Conservation (phyloP, 495 filamentous ascomycete species). For the Neurospora sp. region DNA sequence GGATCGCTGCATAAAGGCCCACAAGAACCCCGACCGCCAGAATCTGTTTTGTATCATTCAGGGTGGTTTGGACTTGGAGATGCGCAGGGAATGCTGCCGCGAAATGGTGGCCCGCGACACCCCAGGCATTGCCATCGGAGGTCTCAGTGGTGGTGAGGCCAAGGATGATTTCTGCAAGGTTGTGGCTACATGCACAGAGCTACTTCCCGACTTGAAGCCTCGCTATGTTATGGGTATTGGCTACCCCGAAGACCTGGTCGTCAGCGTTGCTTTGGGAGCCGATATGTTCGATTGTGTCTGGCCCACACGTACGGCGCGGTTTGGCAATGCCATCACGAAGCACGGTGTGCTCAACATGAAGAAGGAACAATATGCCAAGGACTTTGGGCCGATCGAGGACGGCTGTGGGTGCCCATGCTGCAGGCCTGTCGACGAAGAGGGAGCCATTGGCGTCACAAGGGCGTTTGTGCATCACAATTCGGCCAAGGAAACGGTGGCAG, state of each 20-base stretch:
- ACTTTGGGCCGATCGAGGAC: constrained; percentile 75
- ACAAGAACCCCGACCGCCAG: constrained; percentile 68
- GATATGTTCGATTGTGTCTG: constrained; percentile 99
- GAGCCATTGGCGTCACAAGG: constrained; percentile 74
- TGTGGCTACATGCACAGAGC: constrained; percentile 73
- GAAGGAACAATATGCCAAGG: constrained; percentile 60
- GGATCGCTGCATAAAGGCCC: constrained; percentile 88
- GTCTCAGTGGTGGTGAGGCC: constrained; percentile 73
- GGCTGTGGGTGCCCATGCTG: constrained; percentile 76
- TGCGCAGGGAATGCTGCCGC: constrained; percentile 71
- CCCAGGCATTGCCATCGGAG: constrained; percentile 93
- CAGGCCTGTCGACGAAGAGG: constrained; percentile 45
- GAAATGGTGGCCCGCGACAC: constrained; percentile 91
- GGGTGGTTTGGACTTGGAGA: constrained; percentile 83
- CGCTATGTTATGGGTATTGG: constrained; percentile 98
- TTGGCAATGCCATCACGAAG: constrained; percentile 85
- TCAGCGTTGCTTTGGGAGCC: constrained; percentile 83
- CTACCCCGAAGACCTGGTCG: constrained; percentile 90
- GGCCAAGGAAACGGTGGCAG: constrained; percentile 89
- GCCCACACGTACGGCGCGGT: constrained; percentile 93
- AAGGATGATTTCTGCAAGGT: constrained; percentile 50
- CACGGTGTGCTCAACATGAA: constrained; percentile 75
- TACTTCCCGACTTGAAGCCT: constrained; percentile 83
- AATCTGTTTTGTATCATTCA: constrained; percentile 99
- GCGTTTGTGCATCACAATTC: constrained; percentile 88